These are phyloP conservation scores for Botrytis sinoallii DNA, from an alignment of 2,329 filamentous ascomycete species.

Conservation along the genomic window DNA sequence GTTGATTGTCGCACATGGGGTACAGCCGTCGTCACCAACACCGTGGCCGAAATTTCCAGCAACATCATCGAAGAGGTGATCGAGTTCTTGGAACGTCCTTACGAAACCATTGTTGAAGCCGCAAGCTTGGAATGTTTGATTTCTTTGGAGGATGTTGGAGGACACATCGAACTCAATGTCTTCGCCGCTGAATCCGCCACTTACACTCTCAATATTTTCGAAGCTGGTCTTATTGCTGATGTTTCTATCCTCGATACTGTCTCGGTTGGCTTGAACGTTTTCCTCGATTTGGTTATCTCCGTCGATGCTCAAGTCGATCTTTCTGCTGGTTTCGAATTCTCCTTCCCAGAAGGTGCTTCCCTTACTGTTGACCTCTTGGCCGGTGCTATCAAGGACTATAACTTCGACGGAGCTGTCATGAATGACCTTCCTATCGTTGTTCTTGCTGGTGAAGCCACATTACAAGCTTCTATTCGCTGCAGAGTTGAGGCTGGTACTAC, in stretches of 20 bases:
- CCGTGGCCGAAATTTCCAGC: slow-evolving; percentile 22
- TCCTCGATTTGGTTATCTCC: slow-evolving; percentile 30
- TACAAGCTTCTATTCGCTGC: slow-evolving; percentile 29
- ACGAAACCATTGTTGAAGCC: slow-evolving; percentile 22
- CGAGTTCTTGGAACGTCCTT: slow-evolving; percentile 26
- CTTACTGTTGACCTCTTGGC: slow-evolving; percentile 30
- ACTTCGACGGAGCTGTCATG: slow-evolving; percentile 24
- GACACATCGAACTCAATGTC: slow-evolving; percentile 29
- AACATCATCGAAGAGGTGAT: slow-evolving; percentile 22
- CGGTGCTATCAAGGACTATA: slow-evolving; percentile 27
- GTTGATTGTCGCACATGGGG: slow-evolving; percentile 31
- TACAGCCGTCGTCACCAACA: slow-evolving; percentile 27
- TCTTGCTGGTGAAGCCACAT: slow-evolving; percentile 26
- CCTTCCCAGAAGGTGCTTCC: slow-evolving; percentile 29
- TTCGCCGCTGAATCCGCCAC: slow-evolving; percentile 21
- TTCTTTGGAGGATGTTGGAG: slow-evolving; percentile 25
- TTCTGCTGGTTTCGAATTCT: slow-evolving; percentile 29
- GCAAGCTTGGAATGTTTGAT: slow-evolving; percentile 28
- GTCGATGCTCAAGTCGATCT: slow-evolving; percentile 27
- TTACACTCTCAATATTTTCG: slow-evolving; percentile 28
- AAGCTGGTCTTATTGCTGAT: slow-evolving; percentile 21
- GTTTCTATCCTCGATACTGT: slow-evolving; percentile 27
- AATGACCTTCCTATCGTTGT: slow-evolving; percentile 27
- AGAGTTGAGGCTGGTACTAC: slow-evolving; percentile 30
- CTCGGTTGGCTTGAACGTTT: slow-evolving; percentile 26